phyloP scores from a whole-genome alignment of 1,284 basidiomycete species.

The Cerrena zonata region DNA sequence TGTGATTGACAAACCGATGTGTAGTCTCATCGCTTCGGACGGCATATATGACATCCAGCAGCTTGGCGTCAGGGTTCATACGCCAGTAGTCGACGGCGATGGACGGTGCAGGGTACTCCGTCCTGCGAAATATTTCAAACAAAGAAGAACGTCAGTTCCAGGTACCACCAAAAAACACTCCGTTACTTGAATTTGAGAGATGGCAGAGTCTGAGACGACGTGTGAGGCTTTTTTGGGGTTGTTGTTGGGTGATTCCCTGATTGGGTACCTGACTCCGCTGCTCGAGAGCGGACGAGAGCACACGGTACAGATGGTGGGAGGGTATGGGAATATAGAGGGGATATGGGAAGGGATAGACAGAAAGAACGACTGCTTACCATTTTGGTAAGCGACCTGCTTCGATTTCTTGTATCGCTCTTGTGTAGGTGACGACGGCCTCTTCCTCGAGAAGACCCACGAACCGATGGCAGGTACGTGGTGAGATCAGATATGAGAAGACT shows the following conservation, averaged over 20 bases:
- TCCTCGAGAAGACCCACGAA: constrained; percentile 95
- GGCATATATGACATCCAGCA: constrained; percentile 85
- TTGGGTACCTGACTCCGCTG: too few species aligned
- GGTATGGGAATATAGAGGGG: not conserved
- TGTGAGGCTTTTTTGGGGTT: too few species aligned
- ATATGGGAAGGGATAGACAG: too few species aligned
- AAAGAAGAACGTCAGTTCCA: not conserved
- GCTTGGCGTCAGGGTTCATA: constrained; percentile 62
- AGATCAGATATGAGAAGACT: constrained; percentile 79
- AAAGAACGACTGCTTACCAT: too few species aligned
- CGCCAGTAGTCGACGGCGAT: constrained; percentile 97
- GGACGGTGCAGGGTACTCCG: constrained; percentile 67
- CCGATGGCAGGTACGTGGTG: constrained; percentile 82
- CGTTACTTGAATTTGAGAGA: too few species aligned
- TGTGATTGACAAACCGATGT: constrained; percentile 91
- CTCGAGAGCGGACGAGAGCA: constrained; percentile 4
- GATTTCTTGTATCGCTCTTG: constrained; percentile 78
- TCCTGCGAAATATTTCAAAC: constrained; percentile 29
- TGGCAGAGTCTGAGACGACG: too few species aligned
- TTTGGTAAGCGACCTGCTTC: constrained; percentile 83
- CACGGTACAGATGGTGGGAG: not conserved
- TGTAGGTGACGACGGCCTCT: constrained; percentile 86
- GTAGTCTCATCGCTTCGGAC: constrained; percentile 91
- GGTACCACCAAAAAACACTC: too few species aligned
- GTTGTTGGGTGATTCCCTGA: too few species aligned